Conservation (phyloP, 2,329 filamentous ascomycete species). For the Colletotrichum destructivum region DNA sequence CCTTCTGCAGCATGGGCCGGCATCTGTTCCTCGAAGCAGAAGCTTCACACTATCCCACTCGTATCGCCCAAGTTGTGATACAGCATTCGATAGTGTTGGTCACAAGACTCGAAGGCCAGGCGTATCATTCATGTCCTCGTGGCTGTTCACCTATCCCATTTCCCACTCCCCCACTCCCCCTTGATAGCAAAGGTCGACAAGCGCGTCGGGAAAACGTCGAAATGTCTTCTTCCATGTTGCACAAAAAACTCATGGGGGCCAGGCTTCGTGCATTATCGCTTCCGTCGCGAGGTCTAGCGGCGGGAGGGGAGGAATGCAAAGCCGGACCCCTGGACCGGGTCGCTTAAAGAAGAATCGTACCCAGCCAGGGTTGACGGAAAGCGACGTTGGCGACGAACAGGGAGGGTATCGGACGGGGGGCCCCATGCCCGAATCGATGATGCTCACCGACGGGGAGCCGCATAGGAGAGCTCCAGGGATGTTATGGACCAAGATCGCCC, state of each 20-base stretch:
- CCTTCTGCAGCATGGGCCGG: conserved; percentile 5
- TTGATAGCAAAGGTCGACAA: conserved; percentile 1
- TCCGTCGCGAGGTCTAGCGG: background rate
- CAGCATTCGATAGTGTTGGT: conserved; percentile 39
- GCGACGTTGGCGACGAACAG: background rate
- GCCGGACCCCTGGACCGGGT: background rate
- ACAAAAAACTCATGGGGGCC: conserved; percentile 24
- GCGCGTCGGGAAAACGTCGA: background rate
- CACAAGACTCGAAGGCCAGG: conserved; percentile 19
- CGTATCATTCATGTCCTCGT: background rate
- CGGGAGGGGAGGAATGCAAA: background rate
- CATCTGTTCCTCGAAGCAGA: background rate
- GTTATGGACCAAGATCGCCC: conserved; percentile 14
- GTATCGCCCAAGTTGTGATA: conserved; percentile 29
- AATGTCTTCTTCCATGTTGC: background rate
- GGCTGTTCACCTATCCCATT: background rate
- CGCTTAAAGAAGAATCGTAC: background rate
- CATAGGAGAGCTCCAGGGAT: conserved; percentile 1
- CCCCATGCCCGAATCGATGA: background rate
- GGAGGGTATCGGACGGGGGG: background rate
- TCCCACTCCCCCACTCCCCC: background rate
- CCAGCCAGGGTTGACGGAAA: background rate
- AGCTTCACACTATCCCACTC: background rate
- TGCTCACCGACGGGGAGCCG: conserved; percentile 33
- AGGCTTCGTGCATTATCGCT: background rate